These are phyloP conservation scores for Stachybotrys elegans DNA, from an alignment of 2,329 filamentous ascomycete genomes.

Conservation along the genomic window DNA sequence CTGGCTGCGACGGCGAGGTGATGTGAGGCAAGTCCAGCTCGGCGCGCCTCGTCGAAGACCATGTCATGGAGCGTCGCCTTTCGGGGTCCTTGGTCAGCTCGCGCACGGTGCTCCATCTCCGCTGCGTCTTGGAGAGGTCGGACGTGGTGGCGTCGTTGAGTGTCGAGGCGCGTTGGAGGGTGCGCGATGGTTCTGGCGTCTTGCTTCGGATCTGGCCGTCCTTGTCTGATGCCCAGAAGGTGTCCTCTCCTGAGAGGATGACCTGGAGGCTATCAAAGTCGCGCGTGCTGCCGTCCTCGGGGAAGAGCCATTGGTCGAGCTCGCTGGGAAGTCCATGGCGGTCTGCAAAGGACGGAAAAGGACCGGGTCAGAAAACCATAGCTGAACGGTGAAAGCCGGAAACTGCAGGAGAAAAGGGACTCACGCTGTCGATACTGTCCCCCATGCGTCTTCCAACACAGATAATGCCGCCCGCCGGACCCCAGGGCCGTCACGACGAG, in stretches of 20 bases:
- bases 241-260: neutral
- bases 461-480: neutral
- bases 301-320: neutral
- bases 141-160: neutral
- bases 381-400: too few species aligned
- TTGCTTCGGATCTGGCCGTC: neutral
- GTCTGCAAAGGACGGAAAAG: too few species aligned
- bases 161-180: neutral
- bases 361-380: too few species aligned
- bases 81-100: neutral
- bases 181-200: neutral
- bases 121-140: neutral
- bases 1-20: neutral
- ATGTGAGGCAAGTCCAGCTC: neutral
- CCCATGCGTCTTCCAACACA: neutral
- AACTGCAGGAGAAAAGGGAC: too few species aligned
- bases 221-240: neutral
- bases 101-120: neutral
- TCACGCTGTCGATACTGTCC: neutral
- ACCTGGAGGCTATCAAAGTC: neutral
- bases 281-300: neutral
- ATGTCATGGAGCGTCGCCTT: neutral
- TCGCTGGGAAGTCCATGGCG: neutral
- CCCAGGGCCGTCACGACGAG: neutral
- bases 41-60: neutral